Evolutionary conservation across 768 basidiomycete species (phyloP).

Genomic region (Suillus fuscotomentosus): DNA sequence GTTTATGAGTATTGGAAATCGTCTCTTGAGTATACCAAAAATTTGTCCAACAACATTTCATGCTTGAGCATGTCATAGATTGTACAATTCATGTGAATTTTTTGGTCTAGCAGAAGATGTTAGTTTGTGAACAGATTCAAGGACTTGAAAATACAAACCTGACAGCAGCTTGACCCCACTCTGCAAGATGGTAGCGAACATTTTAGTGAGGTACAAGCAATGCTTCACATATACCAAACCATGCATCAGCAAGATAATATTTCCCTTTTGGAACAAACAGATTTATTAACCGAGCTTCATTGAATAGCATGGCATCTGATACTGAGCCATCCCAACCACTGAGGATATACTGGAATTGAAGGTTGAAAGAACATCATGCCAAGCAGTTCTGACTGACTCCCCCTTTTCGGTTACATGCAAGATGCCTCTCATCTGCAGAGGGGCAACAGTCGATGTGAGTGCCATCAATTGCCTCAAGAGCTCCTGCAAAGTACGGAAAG

Average conservation of each 20-base stretch:
- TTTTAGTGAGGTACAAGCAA: constrained; percentile 37
- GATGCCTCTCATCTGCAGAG: constrained; percentile 12
- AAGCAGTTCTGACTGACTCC: constrained; percentile 25
- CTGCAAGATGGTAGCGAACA: constrained; percentile 31
- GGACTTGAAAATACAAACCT: constrained; percentile 7
- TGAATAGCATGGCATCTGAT: constrained; percentile 7
- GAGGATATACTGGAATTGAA: constrained; percentile 15
- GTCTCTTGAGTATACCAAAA: constrained; percentile 20
- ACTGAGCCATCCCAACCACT: constrained; percentile 17
- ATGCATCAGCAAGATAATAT: constrained; percentile 16
- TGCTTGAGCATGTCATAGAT: constrained; percentile 19
- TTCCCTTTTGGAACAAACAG: constrained; percentile 9
- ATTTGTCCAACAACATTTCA: constrained; percentile 20
- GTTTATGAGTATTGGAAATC: constrained; percentile 15
- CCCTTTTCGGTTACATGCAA: constrained; percentile 21
- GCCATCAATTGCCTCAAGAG: constrained; percentile 34
- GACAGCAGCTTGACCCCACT: constrained; percentile 28
- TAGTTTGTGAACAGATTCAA: background rate
- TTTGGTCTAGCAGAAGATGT: constrained; percentile 15
- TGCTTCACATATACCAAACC: constrained; percentile 19
- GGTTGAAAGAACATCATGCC: constrained; percentile 13
- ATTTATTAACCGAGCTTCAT: constrained; percentile 7
- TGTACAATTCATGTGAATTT: constrained; percentile 20
- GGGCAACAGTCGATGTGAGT: constrained; percentile 26
- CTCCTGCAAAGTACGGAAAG: constrained; percentile 32